Base-by-base conservation (phyloP, 192 early-diverging fungal genomes). In the Piromyces finnis region DNA sequence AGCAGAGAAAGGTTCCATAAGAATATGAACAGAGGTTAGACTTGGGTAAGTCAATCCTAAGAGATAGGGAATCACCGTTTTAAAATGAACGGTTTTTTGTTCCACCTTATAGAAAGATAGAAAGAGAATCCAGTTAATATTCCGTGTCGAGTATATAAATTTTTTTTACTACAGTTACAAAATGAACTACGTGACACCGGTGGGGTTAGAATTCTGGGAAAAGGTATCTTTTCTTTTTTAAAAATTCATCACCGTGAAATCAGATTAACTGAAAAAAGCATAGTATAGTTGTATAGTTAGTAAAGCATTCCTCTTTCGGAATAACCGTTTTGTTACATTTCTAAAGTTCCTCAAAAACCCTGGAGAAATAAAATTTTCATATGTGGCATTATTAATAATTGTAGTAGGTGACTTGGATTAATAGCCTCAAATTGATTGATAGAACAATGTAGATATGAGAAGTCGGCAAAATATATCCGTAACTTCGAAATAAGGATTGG, bases 401-500 rank as follows among this genome's bases (percentile, higher is more conserved):
- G 90, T 89, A 91, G 84, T 90, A 90, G 90, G 90, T 92, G 91
- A 91, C 89, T 90, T 90, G 91, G 89, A 90, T 91, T 86, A 92
- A 89, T 88, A 91, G 89, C 91, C 91, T 93, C 91, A 92, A 91
- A 90, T 92, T 91, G 88, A 91, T 93, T 91, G 88, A 91, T 93
- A 90, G 91, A 93, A 90, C 85, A 93, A 93, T 90, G 90, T 91
- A 92, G 90, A 87, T 93, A 93, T 90, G 90, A 88, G 89, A 93
- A 92, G 90, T 93, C 90, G 90, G 91, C 91, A 93, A 92, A 93
- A 87, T 91, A 89, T 89, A 93, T 93, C 89, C 87, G 89, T 93
- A 93, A 92, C 92, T 92, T 92, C 86, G 90, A 89, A 88, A 93
- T 84, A 93, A 90, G 91, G 89, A 93, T 92, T 93, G 91, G 90